Evolutionary conservation across 2,329 filamentous ascomycete genomes (phyloP), one percentile per base, ranked within the genome.

Genomic region (Rutstroemia sp.): DNA sequence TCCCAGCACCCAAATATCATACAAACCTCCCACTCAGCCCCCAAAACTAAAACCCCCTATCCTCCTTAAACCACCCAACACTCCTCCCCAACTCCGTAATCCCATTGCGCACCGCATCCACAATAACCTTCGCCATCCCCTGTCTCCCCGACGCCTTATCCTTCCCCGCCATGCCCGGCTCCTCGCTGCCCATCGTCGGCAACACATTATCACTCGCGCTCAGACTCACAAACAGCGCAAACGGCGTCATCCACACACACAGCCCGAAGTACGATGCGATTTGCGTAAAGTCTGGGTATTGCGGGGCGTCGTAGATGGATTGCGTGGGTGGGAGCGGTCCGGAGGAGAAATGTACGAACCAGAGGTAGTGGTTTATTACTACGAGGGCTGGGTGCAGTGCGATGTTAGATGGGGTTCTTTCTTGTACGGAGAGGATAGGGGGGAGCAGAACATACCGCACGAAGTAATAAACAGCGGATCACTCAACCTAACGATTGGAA

Each of bases 241-340:
- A 99, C 0, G 94, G 94, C 0, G 97, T 89, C 1, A 99, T 79
- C 94, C 94, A 99, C 0, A 99, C 92, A 66, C 92, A 96, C 2
- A 99, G 77, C 0, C 94, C 94, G 68, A 99, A 99, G 73, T 94
- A 99, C 0, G 89, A 92, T 0, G 94, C 91, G 46, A 97, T 94
- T 74, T 97, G 90, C 17, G 89, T 92, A 71, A 99, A 99, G 39
- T 82, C 86, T 0, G 94, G 94, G 46, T 90, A 69, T 52, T 83
- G 73, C 55, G 77, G 74, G 57, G 78, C 75, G 61, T 89, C 82
- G 68, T 87, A 86, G 78, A 54, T 82, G 80, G 65, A 80, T 76
- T 56, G 78, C 73, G 72, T 85, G 83, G 83, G 76, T 54, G 72
- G 73, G 48, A 79, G 72, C 61, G 86, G 80, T 55, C 79, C 76